Base-by-base conservation (phyloP, 2,329 filamentous ascomycete species). In the Pestalotiopsis sp. region DNA sequence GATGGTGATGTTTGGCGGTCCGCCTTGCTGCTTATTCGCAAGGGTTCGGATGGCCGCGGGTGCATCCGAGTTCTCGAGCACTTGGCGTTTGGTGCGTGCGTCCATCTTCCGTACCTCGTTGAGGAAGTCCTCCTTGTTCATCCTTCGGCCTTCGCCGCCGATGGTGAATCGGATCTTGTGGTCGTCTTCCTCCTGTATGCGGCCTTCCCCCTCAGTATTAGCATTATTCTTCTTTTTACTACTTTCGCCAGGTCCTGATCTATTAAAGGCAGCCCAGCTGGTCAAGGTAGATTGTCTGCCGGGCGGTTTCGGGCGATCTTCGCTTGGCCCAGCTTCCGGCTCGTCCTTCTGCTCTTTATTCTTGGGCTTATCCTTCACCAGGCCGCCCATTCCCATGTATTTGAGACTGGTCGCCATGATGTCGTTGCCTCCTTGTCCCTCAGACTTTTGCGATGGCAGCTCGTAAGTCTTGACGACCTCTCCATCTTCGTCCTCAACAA, bases 401-500 rank as follows among this genome's bases (percentile, higher is more conserved):
- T 87, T 88, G 45, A 88, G 80, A 67, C 86, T 80, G 27, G 83
- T 80, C 20, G 80, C 79, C 38, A 86, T 78, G 20, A 79, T 77
- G 13, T 83, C 80, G 68, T 80, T 82, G 17, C 76, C 17, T 70
- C 72, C 57, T 59, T 59, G 57, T 60, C 64, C 52, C 13, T 84
- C 82, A 0, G 73, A 70, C 71, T 85, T 88, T 31, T 87, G 80
- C 0, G 85, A 82, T 1, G 92, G 91, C 36, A 95, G 86, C 71
- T 95, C 91, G 76, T 94, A 95, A 68, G 93, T 90, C 82, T 95
- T 95, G 77, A 97, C 88, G 39, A 97, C 93, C 77, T 97, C 93
- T 58, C 93, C 93, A 73, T 95, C 91, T 78, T 93, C 92, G 71
- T 97, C 93, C 81, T 97, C 93, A 17, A 97, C 92, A 77, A 97